A percentile compares a stretch with the other conserved stretches of the same genome.
Conservation (phyloP, 495 filamentous ascomycete genomes). For the Rhizodiscina lignyota region DNA sequence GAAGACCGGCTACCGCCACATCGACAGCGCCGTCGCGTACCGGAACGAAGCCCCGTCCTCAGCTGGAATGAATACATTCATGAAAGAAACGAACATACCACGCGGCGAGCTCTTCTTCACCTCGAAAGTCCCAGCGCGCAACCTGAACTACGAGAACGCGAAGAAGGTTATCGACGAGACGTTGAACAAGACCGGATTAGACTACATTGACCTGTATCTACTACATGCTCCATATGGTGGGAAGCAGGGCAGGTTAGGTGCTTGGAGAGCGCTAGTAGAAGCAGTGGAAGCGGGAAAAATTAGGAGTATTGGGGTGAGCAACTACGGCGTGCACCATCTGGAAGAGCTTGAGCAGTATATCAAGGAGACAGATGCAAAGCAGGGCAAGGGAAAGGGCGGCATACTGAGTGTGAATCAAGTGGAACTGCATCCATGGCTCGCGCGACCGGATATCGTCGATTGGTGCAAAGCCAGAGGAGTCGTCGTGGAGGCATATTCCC, state of each 20-base stretch:
- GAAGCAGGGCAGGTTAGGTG: constrained; percentile 34
- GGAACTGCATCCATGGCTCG: constrained; percentile 84
- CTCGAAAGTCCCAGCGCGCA: constrained; percentile 40
- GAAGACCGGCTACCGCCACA: constrained; percentile 33
- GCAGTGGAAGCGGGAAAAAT: constrained; percentile 47
- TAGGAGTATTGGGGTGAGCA: constrained; percentile 45
- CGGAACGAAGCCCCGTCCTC: constrained; percentile 52
- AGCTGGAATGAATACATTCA: constrained; percentile 45
- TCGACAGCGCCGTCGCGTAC: constrained; percentile 60
- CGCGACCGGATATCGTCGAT: constrained; percentile 53
- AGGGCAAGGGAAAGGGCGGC: constrained; percentile 50
- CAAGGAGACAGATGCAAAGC: constrained; percentile 40
- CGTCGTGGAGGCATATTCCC: constrained; percentile 66
- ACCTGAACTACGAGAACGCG: constrained; percentile 31
- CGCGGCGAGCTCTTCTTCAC: constrained; percentile 57
- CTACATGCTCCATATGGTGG: constrained; percentile 45
- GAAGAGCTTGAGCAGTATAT: constrained; percentile 64
- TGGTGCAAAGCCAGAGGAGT: constrained; percentile 57
- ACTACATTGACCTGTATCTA: constrained; percentile 49
- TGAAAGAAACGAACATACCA: constrained; percentile 34
- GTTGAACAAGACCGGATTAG: constrained; percentile 33
- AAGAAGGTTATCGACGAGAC: constrained; percentile 33
- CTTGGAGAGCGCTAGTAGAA: constrained; percentile 49
- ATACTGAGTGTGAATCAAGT: constrained; percentile 72
- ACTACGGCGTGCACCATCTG: constrained; percentile 53